Evolutionary conservation across 1,284 basidiomycete genomes (phyloP).

Genomic region (Tetrapyrgos nigripes): DNA sequence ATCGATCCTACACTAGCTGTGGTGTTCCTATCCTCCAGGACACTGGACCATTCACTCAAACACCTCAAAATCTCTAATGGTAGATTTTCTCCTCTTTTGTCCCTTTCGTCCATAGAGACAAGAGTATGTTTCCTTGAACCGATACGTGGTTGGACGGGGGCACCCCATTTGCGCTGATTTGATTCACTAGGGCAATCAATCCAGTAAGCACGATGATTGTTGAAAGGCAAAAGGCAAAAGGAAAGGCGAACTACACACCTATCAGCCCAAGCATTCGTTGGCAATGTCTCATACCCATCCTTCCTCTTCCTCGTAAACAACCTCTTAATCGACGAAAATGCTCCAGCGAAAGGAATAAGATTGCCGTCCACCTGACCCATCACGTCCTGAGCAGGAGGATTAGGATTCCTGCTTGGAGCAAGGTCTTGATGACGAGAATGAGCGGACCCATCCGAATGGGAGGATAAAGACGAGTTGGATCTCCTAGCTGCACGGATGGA

Average conservation of each 20-base stretch:
- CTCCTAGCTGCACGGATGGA: too few species aligned
- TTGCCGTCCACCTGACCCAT: conserved; percentile 41
- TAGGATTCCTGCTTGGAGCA: conserved; percentile 34
- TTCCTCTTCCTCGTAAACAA: conserved; percentile 9
- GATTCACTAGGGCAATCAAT: too few species aligned
- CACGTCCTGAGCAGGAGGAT: conserved; percentile 23
- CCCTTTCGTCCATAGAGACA: neutral
- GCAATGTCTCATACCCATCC: neutral
- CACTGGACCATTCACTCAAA: conserved; percentile 63
- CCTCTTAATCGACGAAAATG: conserved; percentile 25
- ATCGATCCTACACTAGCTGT: conserved; percentile 58
- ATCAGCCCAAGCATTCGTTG: neutral
- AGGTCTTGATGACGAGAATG: conserved; percentile 13
- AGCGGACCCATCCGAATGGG: too few species aligned
- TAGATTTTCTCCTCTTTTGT: conserved; percentile 39
- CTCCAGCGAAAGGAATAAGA: conserved; percentile 50
- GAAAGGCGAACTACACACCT: too few species aligned
- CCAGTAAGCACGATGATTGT: too few species aligned
- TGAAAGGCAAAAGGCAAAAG: too few species aligned
- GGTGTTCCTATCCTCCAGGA: conserved; percentile 59
- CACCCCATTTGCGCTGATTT: conserved; percentile 9
- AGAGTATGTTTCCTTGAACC: conserved; percentile 10
- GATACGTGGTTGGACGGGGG: conserved; percentile 13
- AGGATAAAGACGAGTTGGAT: too few species aligned
- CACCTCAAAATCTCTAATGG: conserved; percentile 60